phyloP scores from a whole-genome alignment of 805 yeast genomes.

The Saturnispora mendoncae region DNA sequence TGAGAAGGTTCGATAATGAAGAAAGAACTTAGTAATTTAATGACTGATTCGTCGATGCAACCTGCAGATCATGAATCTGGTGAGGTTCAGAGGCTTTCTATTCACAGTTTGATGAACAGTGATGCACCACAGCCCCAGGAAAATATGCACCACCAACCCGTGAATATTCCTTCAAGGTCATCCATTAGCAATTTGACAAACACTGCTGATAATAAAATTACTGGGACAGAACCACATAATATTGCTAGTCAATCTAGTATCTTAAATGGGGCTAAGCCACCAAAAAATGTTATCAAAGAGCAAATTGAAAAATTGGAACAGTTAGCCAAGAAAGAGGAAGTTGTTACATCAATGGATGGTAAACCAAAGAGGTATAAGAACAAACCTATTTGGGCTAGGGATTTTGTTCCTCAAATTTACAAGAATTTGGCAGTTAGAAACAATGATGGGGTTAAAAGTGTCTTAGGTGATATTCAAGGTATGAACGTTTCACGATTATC shows the following conservation, averaged over 20 bases:
- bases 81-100: conserved; percentile 22
- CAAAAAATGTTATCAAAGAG: conserved; percentile 17
- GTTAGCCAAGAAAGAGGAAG: conserved; percentile 23
- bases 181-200: conserved; percentile 34
- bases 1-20: neutral
- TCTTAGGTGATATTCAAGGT: conserved; percentile 9
- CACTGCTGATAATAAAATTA: conserved; percentile 36
- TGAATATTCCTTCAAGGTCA: conserved; percentile 18
- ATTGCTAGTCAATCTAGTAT: conserved; percentile 8
- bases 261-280: neutral
- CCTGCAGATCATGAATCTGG: neutral
- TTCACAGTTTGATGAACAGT: conserved; percentile 26
- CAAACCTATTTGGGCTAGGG: conserved; percentile 81
- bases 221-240: conserved; percentile 33
- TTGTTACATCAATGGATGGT: conserved; percentile 11
- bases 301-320: conserved; percentile 22
- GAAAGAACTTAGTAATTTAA: conserved; percentile 27
- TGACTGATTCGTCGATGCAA: conserved; percentile 13
- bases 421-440: conserved; percentile 9
- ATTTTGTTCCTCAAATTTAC: conserved; percentile 42
- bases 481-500: conserved; percentile 18
- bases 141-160: too few relatives aligned
- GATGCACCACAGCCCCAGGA: conserved; percentile 12
- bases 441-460: conserved; percentile 3
- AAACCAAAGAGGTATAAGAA: conserved; percentile 55